A percentile compares a stretch with the other conserved stretches of the same genome.
Evolutionary conservation across 805 yeast species (phyloP).

Genomic region (Candida xyloterini): DNA sequence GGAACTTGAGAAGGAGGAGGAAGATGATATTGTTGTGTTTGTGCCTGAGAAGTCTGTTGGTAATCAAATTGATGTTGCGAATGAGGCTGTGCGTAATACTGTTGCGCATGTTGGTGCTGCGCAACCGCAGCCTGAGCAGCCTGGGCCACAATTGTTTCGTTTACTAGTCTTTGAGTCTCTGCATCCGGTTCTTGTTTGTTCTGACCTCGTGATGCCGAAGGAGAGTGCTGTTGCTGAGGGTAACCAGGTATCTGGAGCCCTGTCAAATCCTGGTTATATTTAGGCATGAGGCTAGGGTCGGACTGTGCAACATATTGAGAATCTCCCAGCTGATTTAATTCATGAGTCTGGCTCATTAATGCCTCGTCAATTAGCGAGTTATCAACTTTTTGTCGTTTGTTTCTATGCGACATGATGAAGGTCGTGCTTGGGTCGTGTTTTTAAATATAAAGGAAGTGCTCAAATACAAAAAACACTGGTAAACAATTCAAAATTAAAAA

Average conservation of each 20-base stretch:
- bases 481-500: conserved; percentile 7
- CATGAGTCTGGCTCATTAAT: conserved; percentile 22
- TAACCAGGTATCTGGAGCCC: conserved; percentile 17
- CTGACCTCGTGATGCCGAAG: conserved; percentile 2
- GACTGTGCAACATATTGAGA: conserved; percentile 19
- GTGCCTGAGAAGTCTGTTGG: conserved; percentile 10
- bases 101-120: conserved; percentile 16
- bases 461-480: conserved; percentile 15
- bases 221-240: conserved; percentile 11
- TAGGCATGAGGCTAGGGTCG: conserved; percentile 17
- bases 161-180: conserved; percentile 18
- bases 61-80: conserved; percentile 15
- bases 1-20: conserved; percentile 15
- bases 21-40: conserved; percentile 12
- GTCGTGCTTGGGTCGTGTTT: conserved; percentile 10
- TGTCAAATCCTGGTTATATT: neutral
- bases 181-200: conserved; percentile 13
- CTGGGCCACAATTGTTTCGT: conserved; percentile 21
- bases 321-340: conserved; percentile 15
- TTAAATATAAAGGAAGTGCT: conserved; percentile 20
- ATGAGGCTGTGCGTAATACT: conserved; percentile 10
- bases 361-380: conserved; percentile 25
- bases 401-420: conserved; percentile 17
- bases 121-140: conserved; percentile 25
- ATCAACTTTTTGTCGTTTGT: conserved; percentile 24